These are phyloP conservation scores for Casaregolazyma lundiana DNA, from an alignment of 1,139 yeast species.

Conservation along the genomic window DNA sequence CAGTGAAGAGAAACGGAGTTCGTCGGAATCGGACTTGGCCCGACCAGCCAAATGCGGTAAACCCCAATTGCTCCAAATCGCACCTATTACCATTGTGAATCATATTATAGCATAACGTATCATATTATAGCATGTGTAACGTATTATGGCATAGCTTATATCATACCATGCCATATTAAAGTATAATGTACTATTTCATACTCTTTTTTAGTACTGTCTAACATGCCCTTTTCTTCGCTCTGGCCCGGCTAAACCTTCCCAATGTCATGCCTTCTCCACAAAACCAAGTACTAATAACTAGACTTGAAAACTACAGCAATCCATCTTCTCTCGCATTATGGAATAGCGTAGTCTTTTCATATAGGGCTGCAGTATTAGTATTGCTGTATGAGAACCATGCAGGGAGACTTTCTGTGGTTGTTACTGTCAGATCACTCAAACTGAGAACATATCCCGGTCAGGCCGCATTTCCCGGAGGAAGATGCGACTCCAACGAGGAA, in stretches of 20 bases:
- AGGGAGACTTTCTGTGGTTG: constrained; percentile 60
- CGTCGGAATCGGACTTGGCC: no score
- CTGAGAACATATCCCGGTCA: constrained; percentile 76
- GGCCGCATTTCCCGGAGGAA: constrained; percentile 88
- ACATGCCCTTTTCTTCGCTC: not conserved
- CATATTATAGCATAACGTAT: no score
- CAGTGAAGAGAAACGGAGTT: no score
- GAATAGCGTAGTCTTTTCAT: not conserved
- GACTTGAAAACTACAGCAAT: constrained; percentile 2
- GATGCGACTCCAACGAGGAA: constrained; percentile 62
- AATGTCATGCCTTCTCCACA: constrained; percentile 2
- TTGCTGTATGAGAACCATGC: constrained; percentile 64
- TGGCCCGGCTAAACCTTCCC: not conserved
- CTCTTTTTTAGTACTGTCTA: no score
- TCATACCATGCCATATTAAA: no score
- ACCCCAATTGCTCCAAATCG: no score
- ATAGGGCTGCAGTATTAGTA: constrained; percentile 58
- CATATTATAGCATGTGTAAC: no score
- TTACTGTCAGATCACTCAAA: constrained; percentile 67
- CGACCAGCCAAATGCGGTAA: no score
- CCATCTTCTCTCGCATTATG: constrained; percentile 5
- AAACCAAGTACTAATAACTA: not conserved
- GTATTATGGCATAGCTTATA: no score
- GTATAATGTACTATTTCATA: no score
- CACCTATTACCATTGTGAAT: no score